Conservation (phyloP, 2,329 filamentous ascomycete species). For the Fusarium tupiense region DNA sequence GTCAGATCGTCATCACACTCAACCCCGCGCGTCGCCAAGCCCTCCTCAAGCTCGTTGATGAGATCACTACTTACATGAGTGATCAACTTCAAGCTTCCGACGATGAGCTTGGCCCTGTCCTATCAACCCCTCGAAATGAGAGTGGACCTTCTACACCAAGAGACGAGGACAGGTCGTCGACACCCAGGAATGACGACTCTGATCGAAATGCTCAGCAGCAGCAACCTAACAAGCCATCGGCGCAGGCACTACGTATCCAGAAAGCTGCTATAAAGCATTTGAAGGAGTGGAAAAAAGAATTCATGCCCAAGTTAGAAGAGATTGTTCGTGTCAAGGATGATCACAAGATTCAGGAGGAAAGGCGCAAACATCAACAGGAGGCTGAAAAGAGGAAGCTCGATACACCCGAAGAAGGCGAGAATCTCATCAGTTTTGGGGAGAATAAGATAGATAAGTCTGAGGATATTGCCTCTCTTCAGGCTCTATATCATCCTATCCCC, state of each 20-base stretch:
- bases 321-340: conserved; percentile 65
- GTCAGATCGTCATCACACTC: conserved; percentile 64
- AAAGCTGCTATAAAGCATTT: conserved; percentile 73
- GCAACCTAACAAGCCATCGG: conserved; percentile 21
- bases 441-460: conserved; percentile 47
- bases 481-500: conserved; percentile 63
- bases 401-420: conserved; percentile 48
- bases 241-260: conserved; percentile 50
- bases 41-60: conserved; percentile 60
- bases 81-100: conserved; percentile 57
- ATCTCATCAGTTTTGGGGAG: conserved; percentile 55
- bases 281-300: conserved; percentile 78
- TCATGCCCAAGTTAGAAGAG: conserved; percentile 76
- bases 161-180: conserved; percentile 7
- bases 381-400: conserved; percentile 52
- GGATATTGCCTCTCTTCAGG: conserved; percentile 58
- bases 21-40: conserved; percentile 62
- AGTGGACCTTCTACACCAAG: conserved; percentile 11
- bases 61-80: conserved; percentile 65
- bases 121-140: conserved; percentile 26
- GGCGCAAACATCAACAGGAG: conserved; percentile 56
- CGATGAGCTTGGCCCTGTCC: conserved; percentile 46
- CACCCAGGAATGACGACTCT: conserved; percentile 9
- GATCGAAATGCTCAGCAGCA: conserved; percentile 26
- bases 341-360: conserved; percentile 57